Percentiles rank a stretch among this genome's conserved stretches.
These are phyloP conservation scores for Scedosporium apiospermum DNA, from an alignment of 2,329 filamentous ascomycete genomes.

Conservation along the genomic window DNA sequence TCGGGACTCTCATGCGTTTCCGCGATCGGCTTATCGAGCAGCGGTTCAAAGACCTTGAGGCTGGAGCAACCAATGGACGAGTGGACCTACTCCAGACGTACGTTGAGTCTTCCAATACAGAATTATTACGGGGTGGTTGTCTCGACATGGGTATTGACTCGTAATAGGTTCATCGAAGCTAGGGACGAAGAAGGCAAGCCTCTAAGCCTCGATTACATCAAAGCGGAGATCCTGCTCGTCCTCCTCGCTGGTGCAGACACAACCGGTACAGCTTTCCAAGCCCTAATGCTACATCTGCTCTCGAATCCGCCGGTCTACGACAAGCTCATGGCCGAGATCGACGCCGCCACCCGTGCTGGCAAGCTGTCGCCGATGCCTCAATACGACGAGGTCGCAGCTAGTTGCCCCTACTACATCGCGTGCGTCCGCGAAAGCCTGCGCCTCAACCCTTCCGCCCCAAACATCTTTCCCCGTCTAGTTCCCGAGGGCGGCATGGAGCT, in stretches of 20 bases:
- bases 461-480: constrained; percentile 37
- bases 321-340: constrained; percentile 39
- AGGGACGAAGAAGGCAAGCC: constrained; percentile 33
- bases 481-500: constrained; percentile 20
- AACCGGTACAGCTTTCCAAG: constrained; percentile 26
- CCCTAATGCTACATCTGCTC: constrained; percentile 40
- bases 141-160: not conserved
- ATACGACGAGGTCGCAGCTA: constrained; percentile 29
- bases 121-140: not conserved
- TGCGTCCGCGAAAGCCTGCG: constrained; percentile 41
- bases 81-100: constrained; percentile 43
- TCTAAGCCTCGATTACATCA: constrained; percentile 39
- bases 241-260: constrained; percentile 29
- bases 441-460: constrained; percentile 39
- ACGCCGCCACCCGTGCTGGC: constrained; percentile 20
- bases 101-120: not conserved
- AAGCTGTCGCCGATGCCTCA: constrained; percentile 24
- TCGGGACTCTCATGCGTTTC: constrained; percentile 47
- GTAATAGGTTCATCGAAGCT: constrained; percentile 30
- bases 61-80: constrained; percentile 28
- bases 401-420: constrained; percentile 37
- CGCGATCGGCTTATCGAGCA: constrained; percentile 42
- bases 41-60: constrained; percentile 35
- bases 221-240: constrained; percentile 34
- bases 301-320: constrained; percentile 36